These are phyloP conservation scores for Chaetoceros tenuissimus DNA, from an alignment of 108 stramenopile species.

Conservation along the genomic window DNA sequence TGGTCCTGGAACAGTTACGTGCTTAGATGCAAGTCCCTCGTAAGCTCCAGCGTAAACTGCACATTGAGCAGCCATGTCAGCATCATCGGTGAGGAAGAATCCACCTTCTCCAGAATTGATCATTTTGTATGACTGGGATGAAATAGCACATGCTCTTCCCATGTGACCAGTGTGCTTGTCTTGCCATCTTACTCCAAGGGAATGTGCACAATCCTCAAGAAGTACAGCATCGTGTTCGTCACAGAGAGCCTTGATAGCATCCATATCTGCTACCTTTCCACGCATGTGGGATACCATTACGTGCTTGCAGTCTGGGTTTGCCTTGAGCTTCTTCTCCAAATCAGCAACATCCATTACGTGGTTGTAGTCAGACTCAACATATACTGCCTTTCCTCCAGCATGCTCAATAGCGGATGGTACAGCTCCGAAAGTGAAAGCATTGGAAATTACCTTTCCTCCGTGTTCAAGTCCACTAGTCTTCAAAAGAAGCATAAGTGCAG, in stretches of 20 bases:
- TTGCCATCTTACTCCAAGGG: slow-evolving; percentile 71
- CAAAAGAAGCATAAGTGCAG: slow-evolving; percentile 77
- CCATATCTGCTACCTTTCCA: slow-evolving; percentile 87
- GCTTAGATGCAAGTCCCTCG: slow-evolving; percentile 66
- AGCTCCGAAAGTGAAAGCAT: slow-evolving; percentile 88
- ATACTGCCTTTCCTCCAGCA: slow-evolving; percentile 76
- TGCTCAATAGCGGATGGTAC: slow-evolving; percentile 80
- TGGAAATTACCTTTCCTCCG: slow-evolving; percentile 81
- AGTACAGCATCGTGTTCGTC: slow-evolving; percentile 56
- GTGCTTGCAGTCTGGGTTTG: slow-evolving; percentile 65
- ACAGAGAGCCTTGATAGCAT: slow-evolving; percentile 57
- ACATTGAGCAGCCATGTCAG: slow-evolving; percentile 60
- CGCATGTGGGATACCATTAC: slow-evolving; percentile 89
- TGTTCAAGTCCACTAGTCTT: slow-evolving; percentile 65
- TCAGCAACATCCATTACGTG: slow-evolving; percentile 76
- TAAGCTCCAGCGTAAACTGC: slow-evolving; percentile 84
- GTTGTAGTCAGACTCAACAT: slow-evolving; percentile 72
- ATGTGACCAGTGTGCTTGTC: slow-evolving; percentile 79
- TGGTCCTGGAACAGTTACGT: slow-evolving; percentile 57
- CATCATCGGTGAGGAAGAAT: slow-evolving; percentile 74
- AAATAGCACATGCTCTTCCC: slow-evolving; percentile 60
- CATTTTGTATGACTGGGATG: slow-evolving; percentile 83
- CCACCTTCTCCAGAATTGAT: slow-evolving; percentile 91
- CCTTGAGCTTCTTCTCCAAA: slow-evolving; percentile 68
- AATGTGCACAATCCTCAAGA: slow-evolving; percentile 87